A percentile compares a stretch with the other conserved stretches of the same genome.
These are phyloP conservation scores for Kwoniella dejecticola DNA, from an alignment of 768 basidiomycete species.

Conservation along the genomic window DNA sequence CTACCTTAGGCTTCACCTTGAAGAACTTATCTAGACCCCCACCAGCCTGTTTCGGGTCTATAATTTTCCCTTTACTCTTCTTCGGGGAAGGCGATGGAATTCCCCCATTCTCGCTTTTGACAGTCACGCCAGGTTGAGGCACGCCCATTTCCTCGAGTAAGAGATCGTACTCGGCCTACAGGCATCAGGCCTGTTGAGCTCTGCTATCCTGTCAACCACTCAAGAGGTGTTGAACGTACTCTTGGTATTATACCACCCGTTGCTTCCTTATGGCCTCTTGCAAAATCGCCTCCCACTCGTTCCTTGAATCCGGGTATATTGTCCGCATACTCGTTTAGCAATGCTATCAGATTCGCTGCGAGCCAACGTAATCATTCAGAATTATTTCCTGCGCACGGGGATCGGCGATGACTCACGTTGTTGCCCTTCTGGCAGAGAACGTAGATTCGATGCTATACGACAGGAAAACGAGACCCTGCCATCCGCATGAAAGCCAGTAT, in stretches of 20 bases:
- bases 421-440: constrained; percentile 49
- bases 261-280: constrained; percentile 61
- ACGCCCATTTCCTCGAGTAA: constrained; percentile 42
- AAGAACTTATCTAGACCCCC: constrained; percentile 37
- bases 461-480: constrained; percentile 58
- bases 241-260: constrained; percentile 62
- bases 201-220: neutral
- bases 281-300: constrained; percentile 59
- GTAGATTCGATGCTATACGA: constrained; percentile 56
- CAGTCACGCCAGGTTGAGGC: constrained; percentile 17
- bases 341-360: constrained; percentile 56
- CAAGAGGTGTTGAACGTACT: constrained; percentile 17
- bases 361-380: neutral
- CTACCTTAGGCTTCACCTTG: constrained; percentile 17
- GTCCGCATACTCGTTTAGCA: constrained; percentile 57
- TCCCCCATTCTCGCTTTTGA: constrained; percentile 4
- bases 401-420: constrained; percentile 37
- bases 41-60: constrained; percentile 32
- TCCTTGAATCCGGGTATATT: constrained; percentile 54
- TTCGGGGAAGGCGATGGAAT: constrained; percentile 12
- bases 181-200: neutral
- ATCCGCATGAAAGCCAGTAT: constrained; percentile 57
- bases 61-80: constrained; percentile 24
- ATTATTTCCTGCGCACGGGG: neutral
- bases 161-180: constrained; percentile 38